Conservation (phyloP, 2,329 filamentous ascomycete species). For the Fusarium albidum region DNA sequence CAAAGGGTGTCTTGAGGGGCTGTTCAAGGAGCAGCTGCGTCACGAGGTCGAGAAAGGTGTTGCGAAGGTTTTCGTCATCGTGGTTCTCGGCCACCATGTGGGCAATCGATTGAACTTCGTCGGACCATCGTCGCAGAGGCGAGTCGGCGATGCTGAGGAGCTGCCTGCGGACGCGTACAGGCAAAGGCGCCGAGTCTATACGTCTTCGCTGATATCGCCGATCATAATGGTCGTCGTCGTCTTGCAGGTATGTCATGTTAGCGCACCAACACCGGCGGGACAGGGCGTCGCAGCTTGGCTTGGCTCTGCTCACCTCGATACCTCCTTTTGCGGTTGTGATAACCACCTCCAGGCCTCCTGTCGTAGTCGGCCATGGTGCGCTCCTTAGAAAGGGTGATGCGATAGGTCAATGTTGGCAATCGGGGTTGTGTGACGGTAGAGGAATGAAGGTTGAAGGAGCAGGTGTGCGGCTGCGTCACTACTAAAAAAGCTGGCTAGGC, state of each 20-base stretch:
- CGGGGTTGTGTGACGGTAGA: conserved; percentile 1
- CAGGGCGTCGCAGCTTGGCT: conserved; percentile 23
- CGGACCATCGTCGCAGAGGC: conserved; percentile 78
- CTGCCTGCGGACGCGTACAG: conserved; percentile 78
- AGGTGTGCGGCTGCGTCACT: conserved; percentile 33
- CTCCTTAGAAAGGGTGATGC: conserved; percentile 19
- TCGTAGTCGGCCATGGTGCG: conserved; percentile 64
- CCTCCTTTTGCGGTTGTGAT: conserved; percentile 77
- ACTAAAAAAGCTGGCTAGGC: conserved; percentile 20
- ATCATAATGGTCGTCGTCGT: conserved; percentile 81
- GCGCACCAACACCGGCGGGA: conserved; percentile 15
- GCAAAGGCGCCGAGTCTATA: conserved; percentile 73
- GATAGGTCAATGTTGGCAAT: conserved; percentile 17
- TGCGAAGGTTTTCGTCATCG: conserved; percentile 82
- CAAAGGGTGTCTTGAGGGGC: conserved; percentile 96
- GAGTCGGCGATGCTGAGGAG: conserved; percentile 84
- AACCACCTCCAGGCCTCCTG: conserved; percentile 59
- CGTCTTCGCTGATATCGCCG: conserved; percentile 76
- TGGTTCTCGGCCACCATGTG: conserved; percentile 82
- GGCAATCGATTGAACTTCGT: conserved; percentile 79
- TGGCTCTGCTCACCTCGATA: conserved; percentile 69
- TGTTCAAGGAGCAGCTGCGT: conserved; percentile 86
- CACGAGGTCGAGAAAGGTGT: conserved; percentile 75
- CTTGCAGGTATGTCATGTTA: conserved; percentile 39
- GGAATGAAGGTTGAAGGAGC: conserved; percentile 19